Conservation (phyloP, 345 rosid genomes). For the Eutrema heterophyllum region DNA sequence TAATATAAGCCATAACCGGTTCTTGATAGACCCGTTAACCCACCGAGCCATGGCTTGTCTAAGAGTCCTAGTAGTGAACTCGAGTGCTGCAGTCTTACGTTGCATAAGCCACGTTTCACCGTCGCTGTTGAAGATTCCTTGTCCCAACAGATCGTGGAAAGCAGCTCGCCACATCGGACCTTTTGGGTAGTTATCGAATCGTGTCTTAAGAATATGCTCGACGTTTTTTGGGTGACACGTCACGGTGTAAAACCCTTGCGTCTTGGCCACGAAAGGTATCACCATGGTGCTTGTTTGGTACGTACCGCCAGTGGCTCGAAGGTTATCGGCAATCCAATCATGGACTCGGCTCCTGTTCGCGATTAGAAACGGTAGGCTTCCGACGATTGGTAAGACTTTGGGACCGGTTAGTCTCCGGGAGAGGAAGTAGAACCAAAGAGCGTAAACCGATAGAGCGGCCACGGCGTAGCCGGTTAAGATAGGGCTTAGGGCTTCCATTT, state of each 20-base stretch:
- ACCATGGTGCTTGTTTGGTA: slow-evolving; percentile 77
- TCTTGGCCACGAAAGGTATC: slow-evolving; percentile 63
- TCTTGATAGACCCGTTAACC: slow-evolving; percentile 82
- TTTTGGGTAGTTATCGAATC: slow-evolving; percentile 89
- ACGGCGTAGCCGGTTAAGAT: slow-evolving; percentile 36
- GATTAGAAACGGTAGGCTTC: slow-evolving; percentile 65
- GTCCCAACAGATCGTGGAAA: slow-evolving; percentile 79
- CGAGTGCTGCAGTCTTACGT: slow-evolving; percentile 85
- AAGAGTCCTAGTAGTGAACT: slow-evolving; percentile 80
- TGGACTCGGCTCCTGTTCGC: slow-evolving; percentile 54
- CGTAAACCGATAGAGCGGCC: slow-evolving; percentile 41
- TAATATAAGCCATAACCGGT: slow-evolving; percentile 71
- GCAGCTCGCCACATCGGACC: slow-evolving; percentile 79
- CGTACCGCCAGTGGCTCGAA: slow-evolving; percentile 64
- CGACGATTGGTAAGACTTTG: slow-evolving; percentile 60
- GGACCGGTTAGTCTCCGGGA: slow-evolving; percentile 67
- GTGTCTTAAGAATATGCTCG: slow-evolving; percentile 71
- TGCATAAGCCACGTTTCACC: slow-evolving; percentile 94
- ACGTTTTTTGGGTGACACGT: slow-evolving; percentile 89
- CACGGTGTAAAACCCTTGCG: slow-evolving; percentile 78
- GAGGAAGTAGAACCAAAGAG: slow-evolving; percentile 69
- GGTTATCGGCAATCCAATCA: slow-evolving; percentile 79
- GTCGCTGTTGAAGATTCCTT: slow-evolving; percentile 87
- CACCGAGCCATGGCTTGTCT: slow-evolving; percentile 95
- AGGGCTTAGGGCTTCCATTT: slow-evolving; percentile 47